Base-by-base conservation (phyloP, 345 rosid species). In the Jatropha curcas region DNA sequence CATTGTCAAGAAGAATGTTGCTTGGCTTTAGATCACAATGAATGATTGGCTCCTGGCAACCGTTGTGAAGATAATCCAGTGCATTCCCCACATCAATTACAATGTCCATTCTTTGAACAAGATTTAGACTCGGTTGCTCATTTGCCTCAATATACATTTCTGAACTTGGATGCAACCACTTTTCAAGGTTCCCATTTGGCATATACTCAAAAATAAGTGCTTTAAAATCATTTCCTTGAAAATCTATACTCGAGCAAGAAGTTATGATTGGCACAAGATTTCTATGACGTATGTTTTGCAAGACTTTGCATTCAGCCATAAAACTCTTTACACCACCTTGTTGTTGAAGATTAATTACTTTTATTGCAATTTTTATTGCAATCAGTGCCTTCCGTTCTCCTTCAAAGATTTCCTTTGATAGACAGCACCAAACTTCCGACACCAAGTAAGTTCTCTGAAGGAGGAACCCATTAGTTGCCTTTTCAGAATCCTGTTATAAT, bases 11-110 rank as follows among this genome's bases (percentile, higher is more conserved):
- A 20, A 80, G 80, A 35, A 77, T 35, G 22, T 81, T 81, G 71
- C 84, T 74, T 0, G 81, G 84, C 74, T 77, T 81, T 50, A 74
- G 66, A 52, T 81, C 72, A 68, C 88, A 84, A 62, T 86, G 90
- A 33, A 77, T 81, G 1, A 81, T n/a, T 0, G 84, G 76, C 1
- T 61, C 62, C 10, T 68, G 70, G 25, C 85, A 79, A 5, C 77
- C 63, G 22, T 57, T 71, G 37, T 82, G 90, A 34, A 86, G 77
- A 75, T 82, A 86, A 30, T 82, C 82, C 11, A 86, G 34, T 3
- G 80, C 85, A 3, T 73, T 75, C 0, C 79, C 88, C 13, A 79
- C 77, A 67, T 86, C 85, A 2, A 80, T 79, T 2, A 78, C 80
- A 41, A 86, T 75, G 45, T 76, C 70, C 8, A 82, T 60, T 55